phyloP scores from a whole-genome alignment of 768 basidiomycete genomes.

The Coprinopsis cinerea region DNA sequence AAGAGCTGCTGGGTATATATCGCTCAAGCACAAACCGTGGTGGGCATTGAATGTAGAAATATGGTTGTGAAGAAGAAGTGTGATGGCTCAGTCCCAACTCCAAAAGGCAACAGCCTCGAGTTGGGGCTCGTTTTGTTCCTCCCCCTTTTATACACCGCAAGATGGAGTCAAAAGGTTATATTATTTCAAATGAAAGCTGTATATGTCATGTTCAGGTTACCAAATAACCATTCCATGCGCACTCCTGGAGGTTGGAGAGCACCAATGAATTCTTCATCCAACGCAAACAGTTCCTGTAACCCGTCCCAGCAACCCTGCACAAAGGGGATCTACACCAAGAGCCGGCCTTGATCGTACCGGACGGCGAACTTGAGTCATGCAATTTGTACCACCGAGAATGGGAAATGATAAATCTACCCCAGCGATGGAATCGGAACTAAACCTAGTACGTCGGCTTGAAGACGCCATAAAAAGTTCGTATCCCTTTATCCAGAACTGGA shows the following conservation, averaged over 20 bases:
- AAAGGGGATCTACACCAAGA: no score
- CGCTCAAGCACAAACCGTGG: neutral
- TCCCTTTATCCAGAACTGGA: no score
- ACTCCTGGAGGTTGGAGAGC: no score
- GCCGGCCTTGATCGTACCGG: no score
- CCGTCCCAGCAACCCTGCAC: no score
- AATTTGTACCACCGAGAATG: neutral
- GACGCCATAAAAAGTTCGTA: no score
- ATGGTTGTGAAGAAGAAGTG: neutral
- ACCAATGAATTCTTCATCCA: no score
- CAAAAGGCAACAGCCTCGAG: neutral
- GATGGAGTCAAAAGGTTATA: neutral
- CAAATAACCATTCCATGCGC: no score
- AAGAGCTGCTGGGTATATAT: neutral
- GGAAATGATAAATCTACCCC: neutral
- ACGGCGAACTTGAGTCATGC: no score
- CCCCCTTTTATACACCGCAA: neutral
- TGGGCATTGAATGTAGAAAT: neutral
- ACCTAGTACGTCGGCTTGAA: neutral
- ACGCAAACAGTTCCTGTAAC: no score
- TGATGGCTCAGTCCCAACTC: neutral
- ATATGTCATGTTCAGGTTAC: neutral
- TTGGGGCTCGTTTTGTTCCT: neutral
- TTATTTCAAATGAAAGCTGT: neutral
- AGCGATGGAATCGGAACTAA: neutral